Conservation (phyloP, 345 rosid species). For the Populus tremula region DNA sequence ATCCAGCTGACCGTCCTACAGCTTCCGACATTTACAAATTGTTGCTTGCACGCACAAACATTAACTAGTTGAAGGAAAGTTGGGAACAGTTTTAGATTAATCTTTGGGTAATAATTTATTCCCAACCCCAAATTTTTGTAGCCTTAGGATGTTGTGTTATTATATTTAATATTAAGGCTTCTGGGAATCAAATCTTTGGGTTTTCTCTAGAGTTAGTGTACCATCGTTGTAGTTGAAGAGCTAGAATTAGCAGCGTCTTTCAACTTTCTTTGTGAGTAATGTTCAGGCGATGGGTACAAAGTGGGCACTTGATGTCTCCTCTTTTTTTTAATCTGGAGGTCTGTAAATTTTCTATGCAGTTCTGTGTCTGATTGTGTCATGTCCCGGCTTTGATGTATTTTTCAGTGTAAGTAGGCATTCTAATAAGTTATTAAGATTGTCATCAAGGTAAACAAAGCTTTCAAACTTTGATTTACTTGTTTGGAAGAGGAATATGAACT, state of each 20-base stretch:
- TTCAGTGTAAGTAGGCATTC: background rate
- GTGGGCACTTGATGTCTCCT: too few species aligned
- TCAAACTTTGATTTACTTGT: background rate
- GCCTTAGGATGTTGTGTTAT: slow-evolving; percentile 19
- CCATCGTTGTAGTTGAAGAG: background rate
- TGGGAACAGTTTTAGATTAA: slow-evolving; percentile 15
- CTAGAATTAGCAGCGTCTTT: slow-evolving; percentile 9
- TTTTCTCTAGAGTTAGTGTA: background rate
- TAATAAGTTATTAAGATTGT: background rate
- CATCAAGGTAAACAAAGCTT: background rate
- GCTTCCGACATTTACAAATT: slow-evolving; percentile 55
- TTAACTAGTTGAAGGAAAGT: slow-evolving; percentile 17
- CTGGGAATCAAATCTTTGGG: slow-evolving; percentile 21
- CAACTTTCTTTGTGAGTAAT: background rate
- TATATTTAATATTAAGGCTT: slow-evolving; percentile 10
- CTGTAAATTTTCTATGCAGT: slow-evolving; percentile 24
- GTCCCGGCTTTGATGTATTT: background rate
- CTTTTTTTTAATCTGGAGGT: slow-evolving; percentile 8
- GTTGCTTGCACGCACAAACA: slow-evolving; percentile 34
- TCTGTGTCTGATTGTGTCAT: background rate
- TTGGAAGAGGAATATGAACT: background rate
- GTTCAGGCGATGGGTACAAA: background rate
- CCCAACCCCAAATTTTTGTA: slow-evolving; percentile 24
- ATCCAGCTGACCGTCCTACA: slow-evolving; percentile 64
- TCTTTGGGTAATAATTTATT: slow-evolving; percentile 6